Base-by-base conservation (phyloP, 2,329 filamentous ascomycete genomes). In the Claviceps quebecensis region DNA sequence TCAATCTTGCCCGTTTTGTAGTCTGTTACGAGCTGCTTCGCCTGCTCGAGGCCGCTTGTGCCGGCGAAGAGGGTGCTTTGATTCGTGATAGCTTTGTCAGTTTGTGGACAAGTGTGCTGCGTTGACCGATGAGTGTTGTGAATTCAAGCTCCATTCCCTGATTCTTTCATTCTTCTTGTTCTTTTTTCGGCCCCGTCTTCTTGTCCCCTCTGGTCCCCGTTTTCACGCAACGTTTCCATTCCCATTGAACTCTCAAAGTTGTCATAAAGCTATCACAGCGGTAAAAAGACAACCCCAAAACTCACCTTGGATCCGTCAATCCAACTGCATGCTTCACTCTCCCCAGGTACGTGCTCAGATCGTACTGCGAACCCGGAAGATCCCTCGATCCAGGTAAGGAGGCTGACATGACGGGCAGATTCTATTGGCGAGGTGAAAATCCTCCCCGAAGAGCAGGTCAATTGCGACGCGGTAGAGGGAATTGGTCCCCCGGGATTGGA, bases 261-360 rank as follows among this genome's bases (percentile, higher is more conserved):
- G 26, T 17, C 6, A 44, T 17, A 7, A 16, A 48, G 22, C 16
- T 9, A n/a, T 26, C 36, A n/a, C 41, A 9, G 22, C 17, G 5
- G n/a, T 34, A 11, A 11, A 34, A 34, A 34, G 9, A 34, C 3
- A 34, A 9, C 9, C 29, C 9, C 29, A 11, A 23, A 19, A 47
- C 86, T 82, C 76, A 97, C 91, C 90, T 93, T 59, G 93, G 93
- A 74, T 98, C 93, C 65, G 90, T 86, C 61, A 98, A 82, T 61
- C 90, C 83, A 55, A 87, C 84, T 17, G 89, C 83, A 72, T 98
- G 91, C 70, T 79, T 81, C 63, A 97, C 93, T 53, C 93, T 83
- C 57, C 93, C 93, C 87, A 87, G 93, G 72, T 98, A 98, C 46
- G 90, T 96, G 65, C 70, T 80, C 62, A 98, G 76, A 66, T 98